Conservation (phyloP, 2,329 filamentous ascomycete species). For the Fonsecaea multimorphosa region DNA sequence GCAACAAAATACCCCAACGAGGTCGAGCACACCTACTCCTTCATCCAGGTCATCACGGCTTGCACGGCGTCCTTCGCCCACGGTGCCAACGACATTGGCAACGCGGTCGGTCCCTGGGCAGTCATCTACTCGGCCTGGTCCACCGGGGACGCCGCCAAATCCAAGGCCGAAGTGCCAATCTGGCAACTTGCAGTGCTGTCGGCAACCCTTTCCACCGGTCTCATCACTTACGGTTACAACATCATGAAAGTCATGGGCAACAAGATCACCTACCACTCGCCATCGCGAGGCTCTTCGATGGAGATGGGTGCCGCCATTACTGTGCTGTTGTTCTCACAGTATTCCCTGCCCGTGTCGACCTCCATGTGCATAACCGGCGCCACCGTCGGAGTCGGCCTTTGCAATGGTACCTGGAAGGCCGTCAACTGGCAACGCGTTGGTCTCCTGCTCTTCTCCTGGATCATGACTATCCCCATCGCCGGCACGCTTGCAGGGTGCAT, state of each 20-base stretch:
- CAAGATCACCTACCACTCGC: conserved; percentile 75
- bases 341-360: conserved; percentile 75
- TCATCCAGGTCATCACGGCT: conserved; percentile 61
- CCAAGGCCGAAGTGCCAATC: conserved; percentile 70
- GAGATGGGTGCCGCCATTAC: conserved; percentile 80
- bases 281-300: conserved; percentile 69
- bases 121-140: conserved; percentile 72
- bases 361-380: conserved; percentile 82
- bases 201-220: conserved; percentile 67
- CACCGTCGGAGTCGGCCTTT: conserved; percentile 77
- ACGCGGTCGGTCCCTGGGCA: conserved; percentile 72
- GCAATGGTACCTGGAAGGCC: conserved; percentile 73
- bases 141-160: conserved; percentile 64
- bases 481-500: conserved; percentile 61
- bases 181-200: conserved; percentile 79
- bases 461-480: conserved; percentile 68
- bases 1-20: conserved; percentile 72
- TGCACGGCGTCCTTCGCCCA: conserved; percentile 62
- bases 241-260: conserved; percentile 89
- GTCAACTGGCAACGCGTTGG: conserved; percentile 78
- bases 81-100: conserved; percentile 78
- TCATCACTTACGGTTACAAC: conserved; percentile 80
- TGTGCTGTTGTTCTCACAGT: conserved; percentile 76
- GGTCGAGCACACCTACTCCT: conserved; percentile 67
- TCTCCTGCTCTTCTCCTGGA: conserved; percentile 71